Base-by-base conservation (phyloP, 2,329 filamentous ascomycete genomes). In the Cladophialophora carrionii region DNA sequence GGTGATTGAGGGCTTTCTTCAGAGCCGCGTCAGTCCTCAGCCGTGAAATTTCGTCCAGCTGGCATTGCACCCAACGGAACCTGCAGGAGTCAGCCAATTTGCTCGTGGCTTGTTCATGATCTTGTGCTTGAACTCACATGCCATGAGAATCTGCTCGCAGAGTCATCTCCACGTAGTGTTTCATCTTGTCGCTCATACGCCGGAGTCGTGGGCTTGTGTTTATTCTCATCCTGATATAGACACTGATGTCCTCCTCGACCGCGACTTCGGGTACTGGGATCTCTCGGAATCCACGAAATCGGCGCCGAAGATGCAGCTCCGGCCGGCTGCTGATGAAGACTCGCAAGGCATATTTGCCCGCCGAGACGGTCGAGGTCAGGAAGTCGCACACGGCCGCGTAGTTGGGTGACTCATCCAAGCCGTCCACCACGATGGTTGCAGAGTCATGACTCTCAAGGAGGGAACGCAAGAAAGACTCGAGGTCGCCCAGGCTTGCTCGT, bases 61-160 rank as follows among this genome's bases (percentile, higher is more conserved):
- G 69, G 48, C 67, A 70, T 54, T 69, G 67, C 6, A 70, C 69
- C 69, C 69, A 71, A 17, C 69, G 69, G 43, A 71, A 71, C 66
- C 68, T 70, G n/a, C 6, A 59, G 24, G 2, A 10, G 12, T 29
- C 1, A 26, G 26, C 31, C 12, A 8, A 22, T 29, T 52, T 3
- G 48, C 10, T 43, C 37, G 17, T n/a, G 17, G 17, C 6, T 43
- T 8, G 10, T 0, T 26, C 22, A 6, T 60, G 32, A 31, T 14
- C n/a, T 5, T 22, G 8, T 9, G 6, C 22, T 26, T 20, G 17
- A 20, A 59, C 65, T 56, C 62, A 68, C 67, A 68, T 68, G 26
- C 61, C 67, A 48, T 66, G 54, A 14, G 61, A 64, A 32, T 64
- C 59, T 14, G 24, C 37, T 29, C 61, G 58, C 3, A 68, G 57